These are phyloP conservation scores for Daedaleopsis nitida DNA, from an alignment of 768 basidiomycete genomes.

Conservation along the genomic window DNA sequence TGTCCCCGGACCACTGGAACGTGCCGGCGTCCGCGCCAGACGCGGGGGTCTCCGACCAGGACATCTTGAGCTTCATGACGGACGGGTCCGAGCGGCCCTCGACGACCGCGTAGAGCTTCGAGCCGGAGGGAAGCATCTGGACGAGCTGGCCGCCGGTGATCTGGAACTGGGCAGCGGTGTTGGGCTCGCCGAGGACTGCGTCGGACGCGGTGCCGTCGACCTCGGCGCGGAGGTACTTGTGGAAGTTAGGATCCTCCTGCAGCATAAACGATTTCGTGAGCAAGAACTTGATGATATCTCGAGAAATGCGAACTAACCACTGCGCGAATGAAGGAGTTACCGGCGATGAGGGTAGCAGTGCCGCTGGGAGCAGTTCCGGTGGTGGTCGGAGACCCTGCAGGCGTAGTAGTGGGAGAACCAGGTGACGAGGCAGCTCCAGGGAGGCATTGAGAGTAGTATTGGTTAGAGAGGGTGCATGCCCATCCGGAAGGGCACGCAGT, in stretches of 20 bases:
- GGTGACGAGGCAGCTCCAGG: constrained; percentile 38
- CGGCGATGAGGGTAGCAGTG: constrained; percentile 46
- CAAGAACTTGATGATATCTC: not conserved
- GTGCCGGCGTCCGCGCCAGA: constrained; percentile 44
- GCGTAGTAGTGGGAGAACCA: constrained; percentile 20
- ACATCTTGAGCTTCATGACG: constrained; percentile 50
- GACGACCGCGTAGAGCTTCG: constrained; percentile 51
- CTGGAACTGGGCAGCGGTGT: constrained; percentile 58
- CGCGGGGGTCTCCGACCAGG: constrained; percentile 50
- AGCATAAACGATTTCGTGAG: not conserved
- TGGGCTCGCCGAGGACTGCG: constrained; percentile 55
- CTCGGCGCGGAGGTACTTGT: constrained; percentile 60
- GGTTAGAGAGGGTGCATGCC: constrained; percentile 46
- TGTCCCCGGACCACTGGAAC: constrained; percentile 60
- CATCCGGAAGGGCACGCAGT: constrained; percentile 51
- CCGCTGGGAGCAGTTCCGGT: constrained; percentile 28
- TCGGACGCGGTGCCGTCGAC: constrained; percentile 41
- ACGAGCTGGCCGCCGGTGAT: constrained; percentile 57
- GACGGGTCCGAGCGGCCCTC: constrained; percentile 47
- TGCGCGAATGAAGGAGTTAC: constrained; percentile 58
- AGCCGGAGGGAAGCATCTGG: constrained; percentile 44
- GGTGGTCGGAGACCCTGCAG: constrained; percentile 21
- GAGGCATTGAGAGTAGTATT: constrained; percentile 58
- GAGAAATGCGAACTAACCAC: constrained; percentile 40
- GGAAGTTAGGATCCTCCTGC: constrained; percentile 60